Conservation (phyloP, 2,329 filamentous ascomycete species). For the Periglandula ipomoeae region DNA sequence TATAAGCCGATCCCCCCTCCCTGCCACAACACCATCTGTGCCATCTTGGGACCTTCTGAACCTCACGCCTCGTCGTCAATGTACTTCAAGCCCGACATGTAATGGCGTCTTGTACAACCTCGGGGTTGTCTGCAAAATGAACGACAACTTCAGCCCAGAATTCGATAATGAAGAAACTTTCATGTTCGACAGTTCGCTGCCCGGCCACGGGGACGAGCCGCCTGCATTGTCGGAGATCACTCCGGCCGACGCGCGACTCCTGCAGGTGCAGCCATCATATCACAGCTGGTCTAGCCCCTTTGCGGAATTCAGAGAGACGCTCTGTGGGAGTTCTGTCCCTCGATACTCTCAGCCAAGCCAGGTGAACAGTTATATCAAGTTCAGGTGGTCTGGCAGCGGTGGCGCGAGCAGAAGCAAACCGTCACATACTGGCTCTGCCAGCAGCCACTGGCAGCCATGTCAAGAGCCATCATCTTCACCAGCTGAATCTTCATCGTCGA, state of each 20-base stretch:
- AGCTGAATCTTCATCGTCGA: neutral
- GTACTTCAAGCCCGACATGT: neutral
- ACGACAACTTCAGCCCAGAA: neutral
- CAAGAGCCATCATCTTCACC: neutral
- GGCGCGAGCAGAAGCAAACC: conserved; percentile 2
- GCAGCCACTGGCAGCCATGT: neutral
- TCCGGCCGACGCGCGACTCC: neutral
- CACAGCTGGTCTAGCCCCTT: neutral
- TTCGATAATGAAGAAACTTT: neutral
- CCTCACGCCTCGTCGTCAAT: neutral
- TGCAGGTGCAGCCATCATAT: neutral
- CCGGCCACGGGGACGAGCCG: neutral
- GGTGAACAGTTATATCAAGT: conserved; percentile 29
- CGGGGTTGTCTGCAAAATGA: neutral
- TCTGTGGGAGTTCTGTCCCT: neutral
- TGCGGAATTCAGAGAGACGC: neutral
- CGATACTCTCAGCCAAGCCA: conserved; percentile 1
- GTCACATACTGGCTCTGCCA: neutral
- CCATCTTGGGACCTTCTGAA: neutral
- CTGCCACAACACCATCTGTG: neutral
- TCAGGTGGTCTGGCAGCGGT: conserved; percentile 21
- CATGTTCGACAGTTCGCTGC: neutral
- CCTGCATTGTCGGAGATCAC: neutral
- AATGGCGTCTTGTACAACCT: neutral
- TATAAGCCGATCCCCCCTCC: neutral